Evolutionary conservation across 2,329 filamentous ascomycete species (phyloP).

Genomic region (Hymenoscyphus fructigenus): DNA sequence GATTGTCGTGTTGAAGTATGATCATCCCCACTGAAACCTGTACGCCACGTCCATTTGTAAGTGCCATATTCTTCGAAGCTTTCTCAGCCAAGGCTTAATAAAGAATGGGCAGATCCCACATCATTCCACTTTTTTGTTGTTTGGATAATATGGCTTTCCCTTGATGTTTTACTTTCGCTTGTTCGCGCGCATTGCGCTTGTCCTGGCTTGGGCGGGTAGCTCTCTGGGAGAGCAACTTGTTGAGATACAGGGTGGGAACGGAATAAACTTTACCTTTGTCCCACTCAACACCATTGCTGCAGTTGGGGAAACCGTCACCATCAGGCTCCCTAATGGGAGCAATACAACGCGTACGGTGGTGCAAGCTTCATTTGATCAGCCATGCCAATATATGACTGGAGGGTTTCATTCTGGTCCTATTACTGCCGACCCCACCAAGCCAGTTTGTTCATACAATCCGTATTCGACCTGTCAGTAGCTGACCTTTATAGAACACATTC

Average conservation of each 20-base stretch:
- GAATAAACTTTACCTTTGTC: not conserved
- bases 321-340: not conserved
- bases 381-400: not conserved
- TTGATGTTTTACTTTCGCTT: slow-evolving; percentile 8
- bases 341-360: not conserved
- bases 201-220: not conserved
- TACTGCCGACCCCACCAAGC: not conserved
- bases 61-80: not conserved
- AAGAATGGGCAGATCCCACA: slow-evolving; percentile 7
- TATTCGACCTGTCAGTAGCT: not conserved
- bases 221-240: not conserved
- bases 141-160: not conserved
- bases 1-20: slow-evolving; percentile 11
- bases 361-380: slow-evolving; percentile 3
- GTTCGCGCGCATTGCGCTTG: not conserved
- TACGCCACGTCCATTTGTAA: not conserved
- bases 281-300: slow-evolving; percentile 1
- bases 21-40: slow-evolving; percentile 10
- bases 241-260: not conserved
- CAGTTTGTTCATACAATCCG: not conserved
- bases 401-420: slow-evolving; percentile 7
- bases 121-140: slow-evolving; percentile 1
- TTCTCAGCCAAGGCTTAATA: not conserved
- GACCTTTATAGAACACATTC: not conserved
- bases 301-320: not conserved